These are phyloP conservation scores for Carpinus fangiana DNA, from an alignment of 306 rosid genomes.

Conservation along the genomic window DNA sequence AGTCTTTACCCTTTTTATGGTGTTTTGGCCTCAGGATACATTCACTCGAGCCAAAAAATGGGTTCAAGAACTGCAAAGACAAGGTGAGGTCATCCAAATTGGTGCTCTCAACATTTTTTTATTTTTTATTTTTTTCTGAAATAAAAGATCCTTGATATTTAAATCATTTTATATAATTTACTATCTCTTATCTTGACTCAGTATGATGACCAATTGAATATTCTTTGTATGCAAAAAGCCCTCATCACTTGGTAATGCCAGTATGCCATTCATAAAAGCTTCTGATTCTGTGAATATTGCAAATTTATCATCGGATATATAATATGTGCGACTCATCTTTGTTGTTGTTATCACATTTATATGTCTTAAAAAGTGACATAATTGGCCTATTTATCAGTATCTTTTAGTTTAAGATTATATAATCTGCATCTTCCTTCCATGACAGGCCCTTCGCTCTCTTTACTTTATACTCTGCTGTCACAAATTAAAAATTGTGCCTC, in stretches of 20 bases:
- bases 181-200: neutral
- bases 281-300: neutral
- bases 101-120: neutral
- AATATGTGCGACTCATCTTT: neutral
- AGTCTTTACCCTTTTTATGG: neutral
- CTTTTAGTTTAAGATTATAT: conserved; percentile 6
- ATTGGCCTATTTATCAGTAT: neutral
- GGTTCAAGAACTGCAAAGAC: conserved; percentile 84
- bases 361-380: neutral
- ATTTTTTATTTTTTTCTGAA: neutral
- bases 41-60: conserved; percentile 84
- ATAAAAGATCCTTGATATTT: neutral
- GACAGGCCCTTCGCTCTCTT: neutral
- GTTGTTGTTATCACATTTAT: neutral
- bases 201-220: neutral
- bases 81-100: conserved; percentile 49
- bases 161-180: neutral
- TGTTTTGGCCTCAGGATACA: conserved; percentile 56
- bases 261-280: neutral
- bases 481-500: neutral
- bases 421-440: conserved; percentile 16
- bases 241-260: neutral
- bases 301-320: neutral
- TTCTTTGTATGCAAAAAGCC: neutral
- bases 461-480: neutral